phyloP scores from a whole-genome alignment of 1,284 basidiomycete genomes.

The Ustilago xerochloae region DNA sequence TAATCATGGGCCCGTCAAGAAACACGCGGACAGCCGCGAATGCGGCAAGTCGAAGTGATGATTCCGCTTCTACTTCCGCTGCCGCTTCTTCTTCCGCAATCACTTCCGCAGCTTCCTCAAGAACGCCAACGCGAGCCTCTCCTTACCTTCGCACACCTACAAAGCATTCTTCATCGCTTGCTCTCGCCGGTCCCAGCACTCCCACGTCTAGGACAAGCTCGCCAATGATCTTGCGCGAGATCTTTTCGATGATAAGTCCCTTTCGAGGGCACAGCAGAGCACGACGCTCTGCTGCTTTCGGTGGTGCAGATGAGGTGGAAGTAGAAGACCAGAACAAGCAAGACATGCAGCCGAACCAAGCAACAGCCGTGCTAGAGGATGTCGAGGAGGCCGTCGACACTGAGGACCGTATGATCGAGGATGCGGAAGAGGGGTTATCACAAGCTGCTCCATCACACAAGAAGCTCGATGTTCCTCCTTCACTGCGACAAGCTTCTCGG shows the following conservation, averaged over 20 bases:
- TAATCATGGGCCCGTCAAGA: conserved; percentile 40
- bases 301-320: conserved; percentile 20
- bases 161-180: conserved; percentile 19
- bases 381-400: conserved; percentile 13
- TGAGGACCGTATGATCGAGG: conserved; percentile 41
- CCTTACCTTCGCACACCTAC: conserved; percentile 43
- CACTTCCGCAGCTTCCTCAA: conserved; percentile 10
- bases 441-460: background rate
- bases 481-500: background rate
- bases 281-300: conserved; percentile 45
- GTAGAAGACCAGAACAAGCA: conserved; percentile 1
- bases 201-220: conserved; percentile 39
- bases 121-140: conserved; percentile 29
- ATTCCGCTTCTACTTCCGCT: conserved; percentile 7
- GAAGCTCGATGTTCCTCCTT: background rate
- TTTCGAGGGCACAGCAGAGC: conserved; percentile 38
- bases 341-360: background rate
- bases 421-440: conserved; percentile 18
- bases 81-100: conserved; percentile 18
- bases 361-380: background rate
- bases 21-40: conserved; percentile 23
- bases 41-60: conserved; percentile 12
- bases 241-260: conserved; percentile 50
- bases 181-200: conserved; percentile 24
- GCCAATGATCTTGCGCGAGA: conserved; percentile 47